Base-by-base conservation (phyloP, 1,284 basidiomycete species). In the Pascua guehoae region DNA sequence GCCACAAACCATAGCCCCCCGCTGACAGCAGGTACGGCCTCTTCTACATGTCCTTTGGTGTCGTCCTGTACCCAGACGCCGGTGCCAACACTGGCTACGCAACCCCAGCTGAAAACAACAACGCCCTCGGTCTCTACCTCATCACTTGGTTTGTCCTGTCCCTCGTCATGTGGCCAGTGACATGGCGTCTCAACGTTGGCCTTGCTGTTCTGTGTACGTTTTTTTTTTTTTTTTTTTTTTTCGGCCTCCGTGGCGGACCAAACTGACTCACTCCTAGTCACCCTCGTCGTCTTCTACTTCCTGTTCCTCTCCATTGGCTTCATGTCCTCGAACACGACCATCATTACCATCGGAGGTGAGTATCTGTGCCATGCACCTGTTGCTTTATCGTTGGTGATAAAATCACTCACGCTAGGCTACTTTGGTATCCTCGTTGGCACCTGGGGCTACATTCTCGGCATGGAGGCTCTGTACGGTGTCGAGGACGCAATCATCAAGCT, bases 251-350 rank as follows among this genome's bases (percentile, higher is more conserved):
- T 32, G 24, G 46, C 24, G 16, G 18, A 24, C 46, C 15, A 37
- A n/a, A 24, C 47, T 49, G 4, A 44, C 41, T 9, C 8, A 0
- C 32, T n/a, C n/a, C n/a, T n/a, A 49, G 53, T 58, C 53, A 36
- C 38, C 37, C 53, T 58, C 11, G 57, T 58, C 44, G 45, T 49
- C 42, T 46, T 61, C 52, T 61, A 61, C 51, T 57, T 57, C 55
- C 49, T 61, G 16, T 57, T 61, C 55, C 59, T 61, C 47, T 37
- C 58, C 15, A 50, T 60, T 41, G 58, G 58, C 51, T 60, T 56
- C 45, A 49, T 60, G 43, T 41, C 49, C 10, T 46, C 47, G 17
- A 53, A 53, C 51, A 45, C 44, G 36, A 40, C 39, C 37, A 41
- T 60, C 37, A 49, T 38, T 43, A 53, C 49, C 16, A 39, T 49